These are phyloP conservation scores for Candida corydali DNA, from an alignment of 805 yeast genomes.

Conservation along the genomic window DNA sequence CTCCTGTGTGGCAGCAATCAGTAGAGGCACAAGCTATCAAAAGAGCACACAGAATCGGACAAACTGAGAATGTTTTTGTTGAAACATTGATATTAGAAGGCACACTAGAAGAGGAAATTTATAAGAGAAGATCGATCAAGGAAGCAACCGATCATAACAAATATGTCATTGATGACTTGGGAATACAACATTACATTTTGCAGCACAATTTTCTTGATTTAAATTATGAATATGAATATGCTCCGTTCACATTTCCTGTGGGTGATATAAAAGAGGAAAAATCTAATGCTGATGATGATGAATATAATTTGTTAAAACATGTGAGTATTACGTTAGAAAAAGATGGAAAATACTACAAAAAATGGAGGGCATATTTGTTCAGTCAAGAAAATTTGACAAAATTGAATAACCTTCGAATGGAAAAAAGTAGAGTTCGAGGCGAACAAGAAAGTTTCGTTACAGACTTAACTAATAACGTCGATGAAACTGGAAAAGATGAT, in stretches of 20 bases:
- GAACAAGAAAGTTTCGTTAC: background rate
- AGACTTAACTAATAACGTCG: background rate
- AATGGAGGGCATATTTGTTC: slow-evolving; percentile 29
- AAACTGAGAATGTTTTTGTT: slow-evolving; percentile 57
- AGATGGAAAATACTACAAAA: background rate
- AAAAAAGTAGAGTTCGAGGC: background rate
- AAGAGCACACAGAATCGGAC: slow-evolving; percentile 76
- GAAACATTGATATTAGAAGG: slow-evolving; percentile 61
- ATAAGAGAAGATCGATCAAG: slow-evolving; percentile 30
- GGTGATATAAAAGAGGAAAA: background rate
- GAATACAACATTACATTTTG: slow-evolving; percentile 54
- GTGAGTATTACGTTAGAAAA: background rate
- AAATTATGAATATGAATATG: slow-evolving; percentile 29
- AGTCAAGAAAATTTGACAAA: slow-evolving; percentile 27
- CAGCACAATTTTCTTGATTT: slow-evolving; percentile 43
- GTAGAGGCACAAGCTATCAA: slow-evolving; percentile 75
- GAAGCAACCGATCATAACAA: slow-evolving; percentile 11
- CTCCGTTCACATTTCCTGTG: slow-evolving; percentile 25
- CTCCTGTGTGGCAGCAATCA: slow-evolving; percentile 67
- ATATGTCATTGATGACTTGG: slow-evolving; percentile 54
- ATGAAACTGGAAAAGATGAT: background rate
- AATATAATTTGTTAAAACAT: slow-evolving; percentile 1
- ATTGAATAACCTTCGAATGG: slow-evolving; percentile 12
- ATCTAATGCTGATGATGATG: background rate
- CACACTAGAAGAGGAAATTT: slow-evolving; percentile 68